These are phyloP conservation scores for Cocos nucifera DNA, from an alignment of 176 grass and related monocot species.

Conservation along the genomic window DNA sequence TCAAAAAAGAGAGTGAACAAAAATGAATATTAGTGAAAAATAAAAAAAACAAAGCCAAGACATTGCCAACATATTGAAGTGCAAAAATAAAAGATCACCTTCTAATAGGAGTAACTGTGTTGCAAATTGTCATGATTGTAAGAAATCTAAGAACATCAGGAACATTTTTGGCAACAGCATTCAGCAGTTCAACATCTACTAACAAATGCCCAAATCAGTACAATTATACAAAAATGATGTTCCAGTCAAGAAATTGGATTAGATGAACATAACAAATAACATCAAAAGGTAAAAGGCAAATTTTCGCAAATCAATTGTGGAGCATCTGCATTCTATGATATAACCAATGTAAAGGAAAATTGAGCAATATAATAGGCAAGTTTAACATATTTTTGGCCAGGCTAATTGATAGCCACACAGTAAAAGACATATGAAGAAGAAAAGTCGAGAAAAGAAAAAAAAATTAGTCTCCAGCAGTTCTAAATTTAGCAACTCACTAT, in stretches of 20 bases:
- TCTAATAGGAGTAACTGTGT: slow-evolving; percentile 82
- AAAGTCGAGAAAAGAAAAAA: no score
- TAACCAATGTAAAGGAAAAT: no score
- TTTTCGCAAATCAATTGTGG: no score
- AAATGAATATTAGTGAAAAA: not conserved
- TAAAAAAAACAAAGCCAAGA: slow-evolving; percentile 3
- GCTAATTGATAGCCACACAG: no score
- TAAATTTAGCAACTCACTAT: no score
- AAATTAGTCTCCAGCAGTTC: no score
- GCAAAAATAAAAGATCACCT: slow-evolving; percentile 28
- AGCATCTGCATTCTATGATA: no score
- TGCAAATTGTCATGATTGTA: slow-evolving; percentile 85
- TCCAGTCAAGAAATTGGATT: not conserved
- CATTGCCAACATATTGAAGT: not conserved
- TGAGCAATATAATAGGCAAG: no score
- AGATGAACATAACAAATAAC: not conserved
- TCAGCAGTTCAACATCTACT: slow-evolving; percentile 56
- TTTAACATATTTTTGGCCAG: no score
- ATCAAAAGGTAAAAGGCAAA: no score
- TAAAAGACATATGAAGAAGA: no score
- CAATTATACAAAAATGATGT: not conserved
- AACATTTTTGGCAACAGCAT: slow-evolving; percentile 64
- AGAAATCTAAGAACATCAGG: slow-evolving; percentile 76
- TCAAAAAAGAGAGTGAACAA: slow-evolving; percentile 20
- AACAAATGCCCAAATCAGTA: slow-evolving; percentile 15